Percentiles rank a stretch among this genome's conserved stretches.
Evolutionary conservation across 352 stramenopile genomes (phyloP).

Genomic region (Aphanomyces stellatus): DNA sequence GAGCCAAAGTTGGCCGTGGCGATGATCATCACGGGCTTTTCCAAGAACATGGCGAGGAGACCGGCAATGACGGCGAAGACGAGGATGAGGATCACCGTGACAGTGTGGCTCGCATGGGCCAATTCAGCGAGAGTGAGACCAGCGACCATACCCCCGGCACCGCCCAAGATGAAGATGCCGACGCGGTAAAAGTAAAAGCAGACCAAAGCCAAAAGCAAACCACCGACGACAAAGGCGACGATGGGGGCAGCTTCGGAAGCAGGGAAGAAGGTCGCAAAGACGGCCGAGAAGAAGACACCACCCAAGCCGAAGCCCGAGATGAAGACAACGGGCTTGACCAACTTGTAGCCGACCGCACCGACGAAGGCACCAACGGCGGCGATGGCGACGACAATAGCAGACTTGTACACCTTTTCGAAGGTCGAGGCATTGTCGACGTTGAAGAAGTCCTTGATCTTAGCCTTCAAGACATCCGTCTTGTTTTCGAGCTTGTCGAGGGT

Average conservation of each 20-base stretch:
- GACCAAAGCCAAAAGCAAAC: slow-evolving; percentile 26
- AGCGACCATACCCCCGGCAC: slow-evolving; percentile 28
- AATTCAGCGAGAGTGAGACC: slow-evolving; percentile 23
- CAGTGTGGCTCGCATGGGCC: not conserved
- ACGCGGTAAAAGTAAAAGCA: slow-evolving; percentile 34
- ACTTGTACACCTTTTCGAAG: slow-evolving; percentile 15
- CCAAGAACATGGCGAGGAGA: slow-evolving; percentile 41
- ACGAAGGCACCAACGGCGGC: slow-evolving; percentile 33
- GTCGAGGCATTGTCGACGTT: slow-evolving; percentile 8
- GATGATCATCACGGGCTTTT: slow-evolving; percentile 47
- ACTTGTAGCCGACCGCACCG: slow-evolving; percentile 43
- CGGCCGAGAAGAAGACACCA: slow-evolving; percentile 41
- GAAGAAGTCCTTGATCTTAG: slow-evolving; percentile 18
- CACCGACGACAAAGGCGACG: slow-evolving; percentile 34
- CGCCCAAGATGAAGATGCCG: slow-evolving; percentile 35
- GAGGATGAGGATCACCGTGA: slow-evolving; percentile 34
- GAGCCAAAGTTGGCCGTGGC: slow-evolving; percentile 50
- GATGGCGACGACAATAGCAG: slow-evolving; percentile 37
- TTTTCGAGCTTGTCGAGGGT: slow-evolving; percentile 3
- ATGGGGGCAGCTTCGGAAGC: not conserved
- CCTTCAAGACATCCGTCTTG: not conserved
- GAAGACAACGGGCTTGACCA: slow-evolving; percentile 52
- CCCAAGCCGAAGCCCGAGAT: slow-evolving; percentile 59
- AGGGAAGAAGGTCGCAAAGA: slow-evolving; percentile 22
- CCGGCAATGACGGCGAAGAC: slow-evolving; percentile 33